A percentile compares a stretch with the other conserved stretches of the same genome.
These are phyloP conservation scores for Phialophora chinensis DNA, from an alignment of 2,329 filamentous ascomycete genomes.

Conservation along the genomic window DNA sequence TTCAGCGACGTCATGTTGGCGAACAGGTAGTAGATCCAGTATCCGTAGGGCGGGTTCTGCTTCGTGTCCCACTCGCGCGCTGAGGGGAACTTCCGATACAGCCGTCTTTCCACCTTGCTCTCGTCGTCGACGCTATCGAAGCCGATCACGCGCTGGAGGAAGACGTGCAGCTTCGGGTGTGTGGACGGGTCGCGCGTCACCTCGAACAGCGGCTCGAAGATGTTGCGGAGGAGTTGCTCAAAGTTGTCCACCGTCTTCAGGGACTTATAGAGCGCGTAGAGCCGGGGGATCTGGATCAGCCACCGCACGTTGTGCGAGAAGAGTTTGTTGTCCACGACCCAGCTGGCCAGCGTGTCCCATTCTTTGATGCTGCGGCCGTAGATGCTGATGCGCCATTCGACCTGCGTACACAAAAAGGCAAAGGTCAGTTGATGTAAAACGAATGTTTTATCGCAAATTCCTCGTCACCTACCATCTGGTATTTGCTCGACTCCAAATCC, in stretches of 20 bases:
- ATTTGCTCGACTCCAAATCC: constrained; percentile 97
- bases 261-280: constrained; percentile 95
- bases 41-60: constrained; percentile 97
- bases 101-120: constrained; percentile 89
- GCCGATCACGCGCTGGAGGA: constrained; percentile 91
- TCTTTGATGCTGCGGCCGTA: constrained; percentile 91
- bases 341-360: constrained; percentile 96
- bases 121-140: constrained; percentile 99
- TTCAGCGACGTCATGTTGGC: constrained; percentile 94
- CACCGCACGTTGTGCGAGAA: constrained; percentile 98
- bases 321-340: constrained; percentile 97
- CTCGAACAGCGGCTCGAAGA: constrained; percentile 93
- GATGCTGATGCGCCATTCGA: constrained; percentile 97
- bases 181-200: constrained; percentile 84
- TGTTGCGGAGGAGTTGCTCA: constrained; percentile 86
- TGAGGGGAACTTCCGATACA: constrained; percentile 95
- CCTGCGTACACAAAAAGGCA: constrained; percentile 15
- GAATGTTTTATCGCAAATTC: neutral
- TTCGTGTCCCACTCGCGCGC: constrained; percentile 87
- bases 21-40: constrained; percentile 98
- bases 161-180: constrained; percentile 92
- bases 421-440: neutral
- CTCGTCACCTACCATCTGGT: constrained; percentile 75
- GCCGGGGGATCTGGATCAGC: constrained; percentile 91
- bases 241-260: constrained; percentile 85